A percentile compares a stretch with the other conserved stretches of the same genome.
These are phyloP conservation scores for Podospora fimiseda DNA, from an alignment of 495 filamentous ascomycete species.

Conservation along the genomic window DNA sequence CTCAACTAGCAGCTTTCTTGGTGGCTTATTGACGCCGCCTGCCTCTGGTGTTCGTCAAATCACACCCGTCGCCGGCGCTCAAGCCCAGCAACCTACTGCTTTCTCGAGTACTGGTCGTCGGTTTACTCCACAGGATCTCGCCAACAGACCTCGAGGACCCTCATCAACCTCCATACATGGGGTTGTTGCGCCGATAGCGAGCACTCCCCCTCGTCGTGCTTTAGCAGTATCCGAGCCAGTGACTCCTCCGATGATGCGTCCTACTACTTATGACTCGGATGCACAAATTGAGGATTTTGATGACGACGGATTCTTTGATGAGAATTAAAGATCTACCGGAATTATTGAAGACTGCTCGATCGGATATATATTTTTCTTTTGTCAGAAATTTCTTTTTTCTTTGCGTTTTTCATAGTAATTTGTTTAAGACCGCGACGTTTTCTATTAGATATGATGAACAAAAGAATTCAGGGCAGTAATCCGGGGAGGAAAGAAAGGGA, in stretches of 20 bases:
- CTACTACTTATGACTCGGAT: constrained; percentile 65
- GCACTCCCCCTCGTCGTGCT: background rate
- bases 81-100: constrained; percentile 40
- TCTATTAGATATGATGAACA: too few species aligned
- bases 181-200: background rate
- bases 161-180: constrained; percentile 11
- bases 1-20: constrained; percentile 43
- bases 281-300: constrained; percentile 54
- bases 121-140: constrained; percentile 42
- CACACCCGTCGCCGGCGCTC: constrained; percentile 38
- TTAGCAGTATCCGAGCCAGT: constrained; percentile 34
- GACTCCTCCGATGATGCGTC: constrained; percentile 65
- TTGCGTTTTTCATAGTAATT: constrained; percentile 1
- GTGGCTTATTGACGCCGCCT: constrained; percentile 79
- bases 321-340: constrained; percentile 22
- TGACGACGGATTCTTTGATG: constrained; percentile 52
- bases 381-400: constrained; percentile 1
- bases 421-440: background rate
- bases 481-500: too few species aligned
- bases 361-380: constrained; percentile 1
- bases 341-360: background rate
- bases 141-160: constrained; percentile 39
- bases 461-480: too few species aligned
- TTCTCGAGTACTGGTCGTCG: constrained; percentile 47
- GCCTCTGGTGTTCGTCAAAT: constrained; percentile 58